phyloP scores from a whole-genome alignment of 1,284 basidiomycete genomes.

The Lentinula novae-zelandiae region DNA sequence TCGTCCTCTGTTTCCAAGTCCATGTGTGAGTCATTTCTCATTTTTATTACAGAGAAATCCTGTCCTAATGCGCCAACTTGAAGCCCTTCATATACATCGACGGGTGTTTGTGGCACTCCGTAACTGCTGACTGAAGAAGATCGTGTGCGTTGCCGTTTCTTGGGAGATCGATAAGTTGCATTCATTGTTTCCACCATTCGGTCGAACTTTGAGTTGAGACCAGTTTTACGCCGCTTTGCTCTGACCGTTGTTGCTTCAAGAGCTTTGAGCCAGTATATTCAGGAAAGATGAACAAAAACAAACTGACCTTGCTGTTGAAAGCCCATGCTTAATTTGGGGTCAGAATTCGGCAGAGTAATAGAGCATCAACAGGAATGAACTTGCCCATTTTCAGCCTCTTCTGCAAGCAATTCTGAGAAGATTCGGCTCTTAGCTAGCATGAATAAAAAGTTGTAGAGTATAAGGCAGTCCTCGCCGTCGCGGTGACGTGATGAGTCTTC shows the following conservation, averaged over 20 bases:
- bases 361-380: not conserved
- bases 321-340: not conserved
- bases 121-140: constrained; percentile 45
- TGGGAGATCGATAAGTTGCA: constrained; percentile 28
- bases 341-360: not conserved
- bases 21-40: constrained; percentile 19
- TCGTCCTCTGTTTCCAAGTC: constrained; percentile 9
- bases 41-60: constrained; percentile 42
- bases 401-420: constrained; percentile 14
- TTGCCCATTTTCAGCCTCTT: constrained; percentile 12
- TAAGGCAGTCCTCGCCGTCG: not conserved
- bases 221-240: constrained; percentile 45
- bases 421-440: constrained; percentile 12
- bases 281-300: not conserved
- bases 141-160: constrained; percentile 24
- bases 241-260: constrained; percentile 8
- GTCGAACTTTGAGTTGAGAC: constrained; percentile 60
- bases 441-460: too few species aligned
- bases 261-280: not conserved
- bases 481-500: not conserved
- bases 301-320: not conserved
- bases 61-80: constrained; percentile 31
- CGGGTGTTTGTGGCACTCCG: constrained; percentile 38
- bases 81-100: constrained; percentile 31
- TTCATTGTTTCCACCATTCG: constrained; percentile 60